Conservation (phyloP, 2,329 filamentous ascomycete genomes). For the Biscogniauxia sp. region DNA sequence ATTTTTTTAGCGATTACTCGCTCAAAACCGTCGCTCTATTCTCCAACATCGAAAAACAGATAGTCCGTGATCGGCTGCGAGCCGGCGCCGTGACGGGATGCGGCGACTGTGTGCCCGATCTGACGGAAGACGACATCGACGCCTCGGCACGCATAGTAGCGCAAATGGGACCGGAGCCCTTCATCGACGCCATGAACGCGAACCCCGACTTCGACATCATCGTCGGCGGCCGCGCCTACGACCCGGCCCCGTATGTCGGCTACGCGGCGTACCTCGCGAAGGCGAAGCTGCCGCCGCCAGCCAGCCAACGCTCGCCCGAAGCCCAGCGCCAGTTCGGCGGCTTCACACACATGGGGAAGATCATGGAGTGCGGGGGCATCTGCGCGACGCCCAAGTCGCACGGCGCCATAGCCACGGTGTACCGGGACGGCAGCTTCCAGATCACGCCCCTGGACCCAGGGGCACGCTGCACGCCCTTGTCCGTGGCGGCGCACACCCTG, state of each 20-base stretch:
- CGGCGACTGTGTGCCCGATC: conserved; percentile 39
- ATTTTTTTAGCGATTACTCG: conserved; percentile 14
- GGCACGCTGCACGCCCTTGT: conserved; percentile 44
- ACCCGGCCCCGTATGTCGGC: conserved; percentile 40
- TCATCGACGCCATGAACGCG: conserved; percentile 31
- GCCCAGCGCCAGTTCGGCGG: conserved; percentile 30
- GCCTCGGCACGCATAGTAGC: conserved; percentile 36
- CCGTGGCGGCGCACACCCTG: conserved; percentile 51
- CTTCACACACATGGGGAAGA: conserved; percentile 53
- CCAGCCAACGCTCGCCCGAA: conserved; percentile 8
- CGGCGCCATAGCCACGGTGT: conserved; percentile 41
- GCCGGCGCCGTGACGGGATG: conserved; percentile 35
- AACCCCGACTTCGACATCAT: conserved; percentile 40
- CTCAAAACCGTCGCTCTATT: conserved; percentile 39
- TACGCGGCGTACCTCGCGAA: conserved; percentile 33
- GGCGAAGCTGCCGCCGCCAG: conserved; percentile 8
- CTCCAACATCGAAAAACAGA: conserved; percentile 36
- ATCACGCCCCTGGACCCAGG: conserved; percentile 39
- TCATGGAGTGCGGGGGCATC: conserved; percentile 50
- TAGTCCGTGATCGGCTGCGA: conserved; percentile 5
- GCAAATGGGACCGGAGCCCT: conserved; percentile 46
- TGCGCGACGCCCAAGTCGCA: conserved; percentile 47
- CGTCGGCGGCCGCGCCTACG: conserved; percentile 45
- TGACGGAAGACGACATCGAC: conserved; percentile 39
- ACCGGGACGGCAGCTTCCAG: conserved; percentile 44